These are phyloP conservation scores for Trypanosoma boissoni DNA, from an alignment of 208 protist species.

Conservation along the genomic window DNA sequence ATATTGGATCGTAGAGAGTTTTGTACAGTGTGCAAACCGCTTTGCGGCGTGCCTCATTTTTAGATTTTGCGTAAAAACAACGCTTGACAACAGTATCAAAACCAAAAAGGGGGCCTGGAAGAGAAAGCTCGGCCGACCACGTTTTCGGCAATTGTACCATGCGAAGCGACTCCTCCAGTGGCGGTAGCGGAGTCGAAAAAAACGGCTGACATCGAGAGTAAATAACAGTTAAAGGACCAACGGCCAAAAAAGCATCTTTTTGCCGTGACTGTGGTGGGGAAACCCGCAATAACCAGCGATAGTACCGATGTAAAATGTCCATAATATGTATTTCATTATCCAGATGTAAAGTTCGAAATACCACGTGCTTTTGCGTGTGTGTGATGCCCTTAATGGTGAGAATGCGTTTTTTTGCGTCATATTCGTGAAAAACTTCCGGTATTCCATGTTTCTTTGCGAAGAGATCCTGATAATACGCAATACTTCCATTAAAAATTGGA, in stretches of 20 bases:
- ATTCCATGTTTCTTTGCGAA: slow-evolving; percentile 12
- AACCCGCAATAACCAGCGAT: slow-evolving; percentile 13
- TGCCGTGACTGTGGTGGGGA: not conserved
- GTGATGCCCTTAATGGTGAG: slow-evolving; percentile 16
- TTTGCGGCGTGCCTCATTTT: slow-evolving; percentile 18
- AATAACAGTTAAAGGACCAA: not conserved
- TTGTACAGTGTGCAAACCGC: slow-evolving; percentile 13
- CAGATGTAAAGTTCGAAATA: slow-evolving; percentile 23
- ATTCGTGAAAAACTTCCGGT: slow-evolving; percentile 14
- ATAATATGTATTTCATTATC: not conserved
- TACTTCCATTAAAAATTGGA: slow-evolving; percentile 4
- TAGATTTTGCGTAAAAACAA: slow-evolving; percentile 6
- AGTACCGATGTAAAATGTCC: slow-evolving; percentile 22
- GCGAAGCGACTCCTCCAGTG: slow-evolving; percentile 9
- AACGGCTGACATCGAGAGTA: slow-evolving; percentile 12
- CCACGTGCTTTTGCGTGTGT: not conserved
- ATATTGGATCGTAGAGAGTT: not conserved
- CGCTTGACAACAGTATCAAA: slow-evolving; percentile 14
- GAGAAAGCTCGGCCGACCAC: slow-evolving; percentile 7
- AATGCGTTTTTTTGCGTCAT: slow-evolving; percentile 1
- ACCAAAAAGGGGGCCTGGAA: slow-evolving; percentile 21
- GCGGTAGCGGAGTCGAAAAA: slow-evolving; percentile 18
- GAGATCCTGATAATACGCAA: slow-evolving; percentile 20
- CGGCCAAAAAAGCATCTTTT: not conserved
- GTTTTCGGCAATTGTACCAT: not conserved